Base-by-base conservation (phyloP, 1,284 basidiomycete genomes). In the Apiotrichum sp. region DNA sequence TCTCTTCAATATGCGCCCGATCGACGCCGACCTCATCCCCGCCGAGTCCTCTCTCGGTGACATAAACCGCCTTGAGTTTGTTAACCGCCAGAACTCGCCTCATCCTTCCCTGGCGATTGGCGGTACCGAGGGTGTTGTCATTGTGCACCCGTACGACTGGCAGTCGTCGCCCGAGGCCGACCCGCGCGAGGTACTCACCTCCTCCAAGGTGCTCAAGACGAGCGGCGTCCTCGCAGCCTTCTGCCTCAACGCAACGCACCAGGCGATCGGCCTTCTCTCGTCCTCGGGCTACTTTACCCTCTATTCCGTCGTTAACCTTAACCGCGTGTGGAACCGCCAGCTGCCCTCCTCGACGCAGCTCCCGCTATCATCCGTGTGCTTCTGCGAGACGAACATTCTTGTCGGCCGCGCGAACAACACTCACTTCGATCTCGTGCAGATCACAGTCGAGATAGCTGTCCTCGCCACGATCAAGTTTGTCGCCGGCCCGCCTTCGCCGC, bases 331-430 rank as follows among this genome's bases (percentile, higher is more conserved):
- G 71, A 57, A 71, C 50, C 62, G 67, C 16, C 60, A 61, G 50
- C 58, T 74, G n/a, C 69, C 69, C 3, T 53, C 65, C 3, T 52
- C 61, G 29, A 52, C 58, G 10, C 31, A 56, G 1, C 36, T 53
- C 13, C 64, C 66, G 0, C 57, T 50, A 6, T 62, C 64, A 13
- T 72, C 70, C 0, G 63, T 68, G 11, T 57, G 61, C 13, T 73
- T 74, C 60, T 64, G 62, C 58, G 72, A 74, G 52, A 55, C 67
- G n/a, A 67, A 69, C 49, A 55, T 74, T 35, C 60, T 73, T 14
- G 63, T 74, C 32, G 72, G 72, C 7, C 52, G 67, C 31, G 62
- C 48, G 2, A 64, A 67, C 53, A 64, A 74, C 53, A 68, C 69
- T 6, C 44, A 59, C 41, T 66, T 65, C 50, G 72, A 74, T 43